Conservation (phyloP, 345 rosid species). For the Eucalyptus grandis region DNA sequence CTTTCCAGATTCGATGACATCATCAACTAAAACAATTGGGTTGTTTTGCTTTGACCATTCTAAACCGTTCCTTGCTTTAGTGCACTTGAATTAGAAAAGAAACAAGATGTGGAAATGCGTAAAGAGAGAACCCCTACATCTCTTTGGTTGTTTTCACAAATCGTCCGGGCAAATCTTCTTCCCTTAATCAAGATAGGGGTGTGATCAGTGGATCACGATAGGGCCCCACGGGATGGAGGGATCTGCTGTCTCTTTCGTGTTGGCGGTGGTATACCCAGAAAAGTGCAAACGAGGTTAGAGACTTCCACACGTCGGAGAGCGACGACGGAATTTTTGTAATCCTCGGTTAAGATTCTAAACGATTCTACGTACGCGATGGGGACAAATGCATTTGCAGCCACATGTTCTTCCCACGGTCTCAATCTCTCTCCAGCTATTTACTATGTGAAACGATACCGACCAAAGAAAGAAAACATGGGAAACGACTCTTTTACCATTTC, state of each 20-base stretch:
- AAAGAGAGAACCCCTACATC: neutral
- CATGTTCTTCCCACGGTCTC: neutral
- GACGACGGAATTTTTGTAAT: fast-evolving
- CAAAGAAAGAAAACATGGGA: neutral
- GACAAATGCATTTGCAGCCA: neutral
- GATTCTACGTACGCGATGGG: neutral
- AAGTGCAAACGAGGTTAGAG: neutral
- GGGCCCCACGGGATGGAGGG: too few species aligned
- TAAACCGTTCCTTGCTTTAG: neutral
- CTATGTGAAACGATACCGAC: too few species aligned
- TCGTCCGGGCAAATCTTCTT: too few species aligned
- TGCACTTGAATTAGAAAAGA: neutral
- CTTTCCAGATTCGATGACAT: too few species aligned
- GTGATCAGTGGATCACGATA: too few species aligned
- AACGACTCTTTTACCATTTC: neutral
- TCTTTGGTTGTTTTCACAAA: neutral
- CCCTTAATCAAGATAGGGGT: too few species aligned
- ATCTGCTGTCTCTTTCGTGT: too few species aligned
- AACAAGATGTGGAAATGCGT: neutral
- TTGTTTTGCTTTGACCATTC: neutral
- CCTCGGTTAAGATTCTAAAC: neutral
- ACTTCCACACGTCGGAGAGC: neutral
- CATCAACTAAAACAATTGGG: neutral
- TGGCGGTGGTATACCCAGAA: too few species aligned
- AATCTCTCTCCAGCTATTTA: neutral